Base-by-base conservation (phyloP, 2,329 filamentous ascomycete genomes). In the Metarhizium rileyi region DNA sequence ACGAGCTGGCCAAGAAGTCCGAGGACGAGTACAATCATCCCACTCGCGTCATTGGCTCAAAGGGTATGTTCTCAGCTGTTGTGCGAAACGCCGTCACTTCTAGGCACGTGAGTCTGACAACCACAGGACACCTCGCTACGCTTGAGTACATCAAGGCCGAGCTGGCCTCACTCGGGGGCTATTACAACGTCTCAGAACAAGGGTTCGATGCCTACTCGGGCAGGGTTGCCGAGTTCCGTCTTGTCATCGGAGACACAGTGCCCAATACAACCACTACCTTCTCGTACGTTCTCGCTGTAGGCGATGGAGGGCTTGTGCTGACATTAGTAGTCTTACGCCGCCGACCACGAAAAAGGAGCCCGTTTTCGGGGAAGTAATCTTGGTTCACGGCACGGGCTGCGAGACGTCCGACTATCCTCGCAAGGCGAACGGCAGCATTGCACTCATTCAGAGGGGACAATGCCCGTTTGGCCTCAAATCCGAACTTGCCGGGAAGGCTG, bases 401-500 rank as follows among this genome's bases (percentile, higher is more conserved):
- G 62, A 75, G 16, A 66, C 70, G 5, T 69, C 73, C 2, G 84
- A 90, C 65, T 90, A 80, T 61, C 78, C 85, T 1, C 59, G 71
- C 1, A 65, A 69, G 1, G 68, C 84, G 4, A 63, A 70, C 9
- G 84, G 81, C 46, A 80, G 79, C 51, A 83, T 93, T 52, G 86
- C 84, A 9, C 72, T 93, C 35, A 76, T 93, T 55, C 71, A 74
- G 27, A 81, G 87, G 49, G 87, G 87, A 48, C 72, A 67, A 1
- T 93, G 87, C 61, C 57, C 80, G 7, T 93, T 91, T 57, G 85
- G 82, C 10, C 66, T 74, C 52, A 93, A 93, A 70, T 84, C 84
- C 1, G 75, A 74, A 48, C 69, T 78, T 14, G 86, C 87, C 5
- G 84, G 82, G 40, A 73, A 71, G 45, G 84, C 84, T 1, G 85